Evolutionary conservation across 768 basidiomycete species (phyloP).

Genomic region (Leccinellum rugosiceps): DNA sequence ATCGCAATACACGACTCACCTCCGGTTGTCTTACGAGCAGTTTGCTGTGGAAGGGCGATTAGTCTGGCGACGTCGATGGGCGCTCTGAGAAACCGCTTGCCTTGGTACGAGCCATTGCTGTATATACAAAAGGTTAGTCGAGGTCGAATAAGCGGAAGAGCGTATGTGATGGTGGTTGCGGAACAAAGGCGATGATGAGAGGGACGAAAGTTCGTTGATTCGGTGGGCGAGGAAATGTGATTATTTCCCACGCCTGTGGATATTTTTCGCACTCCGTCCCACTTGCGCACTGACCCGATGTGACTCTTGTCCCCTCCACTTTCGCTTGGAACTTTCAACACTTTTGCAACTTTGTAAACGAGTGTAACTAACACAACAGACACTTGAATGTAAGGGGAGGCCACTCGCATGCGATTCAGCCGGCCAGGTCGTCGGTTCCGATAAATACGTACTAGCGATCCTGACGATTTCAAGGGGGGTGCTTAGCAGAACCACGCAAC

Average conservation of each 20-base stretch:
- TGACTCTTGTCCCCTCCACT: not conserved
- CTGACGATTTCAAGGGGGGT: not conserved
- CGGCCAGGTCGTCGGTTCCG: not conserved
- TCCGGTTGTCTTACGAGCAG: conserved; percentile 98
- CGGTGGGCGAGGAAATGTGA: conserved; percentile 16
- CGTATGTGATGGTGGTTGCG: conserved; percentile 30
- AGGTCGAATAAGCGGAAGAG: conserved; percentile 6
- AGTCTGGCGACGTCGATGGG: not conserved
- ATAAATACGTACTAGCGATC: not conserved
- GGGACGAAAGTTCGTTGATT: conserved; percentile 20
- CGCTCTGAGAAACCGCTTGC: conserved; percentile 33
- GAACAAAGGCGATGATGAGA: conserved; percentile 18
- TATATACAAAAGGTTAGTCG: conserved; percentile 3
- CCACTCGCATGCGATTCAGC: not conserved
- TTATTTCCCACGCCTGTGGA: conserved; percentile 28
- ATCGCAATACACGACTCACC: conserved; percentile 46
- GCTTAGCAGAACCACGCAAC: not conserved
- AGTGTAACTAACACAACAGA: not conserved
- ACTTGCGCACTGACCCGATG: conserved; percentile 31
- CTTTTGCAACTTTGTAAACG: not conserved
- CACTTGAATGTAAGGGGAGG: not conserved
- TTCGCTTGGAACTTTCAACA: conserved; percentile 18
- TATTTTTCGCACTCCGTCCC: conserved; percentile 26
- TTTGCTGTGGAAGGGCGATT: conserved; percentile 61
- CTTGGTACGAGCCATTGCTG: conserved; percentile 85